Percentiles rank a stretch among this genome's conserved stretches.
Evolutionary conservation across 345 rosid genomes (phyloP).

Genomic region (Citrus unshiu): DNA sequence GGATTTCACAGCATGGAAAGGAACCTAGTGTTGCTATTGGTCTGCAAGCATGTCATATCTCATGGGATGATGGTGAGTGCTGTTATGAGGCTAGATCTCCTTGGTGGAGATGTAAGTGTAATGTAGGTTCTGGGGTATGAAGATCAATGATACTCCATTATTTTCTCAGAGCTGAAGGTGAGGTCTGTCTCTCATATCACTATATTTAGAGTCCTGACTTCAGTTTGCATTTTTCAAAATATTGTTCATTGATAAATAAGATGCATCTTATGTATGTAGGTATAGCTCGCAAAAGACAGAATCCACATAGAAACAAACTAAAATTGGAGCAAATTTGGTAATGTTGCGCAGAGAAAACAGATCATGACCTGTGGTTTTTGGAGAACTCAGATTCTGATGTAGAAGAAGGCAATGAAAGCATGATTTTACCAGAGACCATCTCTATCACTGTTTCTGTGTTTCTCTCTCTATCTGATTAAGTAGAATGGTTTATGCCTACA

Average conservation of each 20-base stretch:
- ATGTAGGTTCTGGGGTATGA: background rate
- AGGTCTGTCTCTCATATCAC: background rate
- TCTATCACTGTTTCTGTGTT: too few species aligned
- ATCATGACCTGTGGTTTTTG: background rate
- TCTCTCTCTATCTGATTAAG: background rate
- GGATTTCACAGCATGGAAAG: constrained; percentile 71
- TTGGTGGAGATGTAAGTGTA: constrained; percentile 63
- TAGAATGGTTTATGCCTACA: background rate
- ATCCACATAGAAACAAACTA: background rate
- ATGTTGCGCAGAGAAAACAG: background rate
- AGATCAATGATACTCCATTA: background rate
- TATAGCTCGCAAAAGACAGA: background rate
- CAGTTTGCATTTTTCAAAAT: background rate
- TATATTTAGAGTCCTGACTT: background rate
- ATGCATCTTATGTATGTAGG: background rate
- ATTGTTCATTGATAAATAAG: background rate
- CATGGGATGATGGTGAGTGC: constrained; percentile 74
- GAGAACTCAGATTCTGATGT: background rate
- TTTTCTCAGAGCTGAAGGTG: background rate
- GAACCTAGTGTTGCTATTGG: constrained; percentile 77
- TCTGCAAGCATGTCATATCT: constrained; percentile 88
- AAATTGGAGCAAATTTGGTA: background rate
- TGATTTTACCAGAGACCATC: background rate
- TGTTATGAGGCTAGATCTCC: constrained; percentile 75
- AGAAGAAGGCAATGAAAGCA: background rate